Evolutionary conservation across 2,329 filamentous ascomycete species (phyloP).

Genomic region (Pseudogymnoascus sp.): DNA sequence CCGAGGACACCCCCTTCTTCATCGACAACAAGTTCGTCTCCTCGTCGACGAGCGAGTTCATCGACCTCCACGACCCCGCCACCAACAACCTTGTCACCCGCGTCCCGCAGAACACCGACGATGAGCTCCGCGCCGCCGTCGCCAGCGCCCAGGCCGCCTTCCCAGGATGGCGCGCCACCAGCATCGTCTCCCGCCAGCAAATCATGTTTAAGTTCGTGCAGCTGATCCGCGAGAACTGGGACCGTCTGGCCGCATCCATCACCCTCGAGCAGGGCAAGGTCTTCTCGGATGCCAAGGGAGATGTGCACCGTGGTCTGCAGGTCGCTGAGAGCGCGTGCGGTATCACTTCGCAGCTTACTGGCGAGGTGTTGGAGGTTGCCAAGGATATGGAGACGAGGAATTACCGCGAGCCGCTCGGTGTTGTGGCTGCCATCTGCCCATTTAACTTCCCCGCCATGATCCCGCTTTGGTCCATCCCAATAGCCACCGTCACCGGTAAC

Average conservation of each 20-base stretch:
- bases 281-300: constrained; percentile 71
- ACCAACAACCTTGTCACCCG: constrained; percentile 80
- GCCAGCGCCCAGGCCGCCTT: constrained; percentile 71
- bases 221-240: constrained; percentile 77
- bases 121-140: constrained; percentile 66
- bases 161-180: constrained; percentile 63
- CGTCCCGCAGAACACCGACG: constrained; percentile 73
- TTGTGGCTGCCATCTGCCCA: constrained; percentile 77
- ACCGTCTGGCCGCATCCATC: constrained; percentile 74
- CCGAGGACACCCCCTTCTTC: constrained; percentile 70
- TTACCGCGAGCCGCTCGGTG: constrained; percentile 73
- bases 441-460: constrained; percentile 94
- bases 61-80: constrained; percentile 73
- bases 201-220: constrained; percentile 82
- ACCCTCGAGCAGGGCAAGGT: constrained; percentile 86
- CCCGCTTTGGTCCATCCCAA: constrained; percentile 81
- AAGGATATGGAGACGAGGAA: constrained; percentile 86
- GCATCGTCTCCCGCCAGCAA: constrained; percentile 66
- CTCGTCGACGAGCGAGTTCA: constrained; percentile 62
- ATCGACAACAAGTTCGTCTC: constrained; percentile 69
- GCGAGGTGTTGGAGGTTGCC: constrained; percentile 74
- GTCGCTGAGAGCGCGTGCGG: constrained; percentile 76
- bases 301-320: constrained; percentile 74
- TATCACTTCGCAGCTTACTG: constrained; percentile 73
- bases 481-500: constrained; percentile 77